Evolutionary conservation across 2,329 filamentous ascomycete species (phyloP).

Genomic region (Domatiomyces catenatus): DNA sequence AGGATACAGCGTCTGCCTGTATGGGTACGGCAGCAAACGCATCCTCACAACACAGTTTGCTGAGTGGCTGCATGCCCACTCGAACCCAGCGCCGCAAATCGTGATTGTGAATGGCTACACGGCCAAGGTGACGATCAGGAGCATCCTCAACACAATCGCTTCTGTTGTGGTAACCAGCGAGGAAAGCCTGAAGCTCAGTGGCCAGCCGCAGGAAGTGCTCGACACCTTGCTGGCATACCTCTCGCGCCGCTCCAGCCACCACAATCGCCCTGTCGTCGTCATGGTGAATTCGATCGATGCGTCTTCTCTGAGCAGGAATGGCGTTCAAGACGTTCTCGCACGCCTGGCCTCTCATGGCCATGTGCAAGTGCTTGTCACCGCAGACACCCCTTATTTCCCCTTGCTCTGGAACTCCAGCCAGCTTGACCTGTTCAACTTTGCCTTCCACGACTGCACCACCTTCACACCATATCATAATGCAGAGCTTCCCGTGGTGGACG

Average conservation of each 20-base stretch:
- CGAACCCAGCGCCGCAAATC: conserved; percentile 36
- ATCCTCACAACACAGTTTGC: conserved; percentile 61
- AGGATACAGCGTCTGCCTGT: conserved; percentile 77
- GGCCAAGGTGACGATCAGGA: conserved; percentile 29
- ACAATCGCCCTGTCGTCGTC: conserved; percentile 41
- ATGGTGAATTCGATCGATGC: conserved; percentile 82
- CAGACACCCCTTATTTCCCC: conserved; percentile 75
- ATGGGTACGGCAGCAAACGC: conserved; percentile 84
- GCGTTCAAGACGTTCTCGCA: conserved; percentile 57
- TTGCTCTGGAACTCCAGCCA: conserved; percentile 79
- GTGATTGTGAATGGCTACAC: conserved; percentile 76
- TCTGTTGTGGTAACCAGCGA: conserved; percentile 37
- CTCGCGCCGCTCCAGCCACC: conserved; percentile 24
- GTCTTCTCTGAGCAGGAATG: conserved; percentile 53
- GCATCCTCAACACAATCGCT: conserved; percentile 44
- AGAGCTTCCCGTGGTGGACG: conserved; percentile 74
- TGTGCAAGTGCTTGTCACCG: conserved; percentile 61
- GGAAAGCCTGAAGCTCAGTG: conserved; percentile 36
- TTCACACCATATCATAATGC: conserved; percentile 60
- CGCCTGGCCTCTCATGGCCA: conserved; percentile 58
- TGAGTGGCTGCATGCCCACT: conserved; percentile 44
- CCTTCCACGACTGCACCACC: conserved; percentile 90
- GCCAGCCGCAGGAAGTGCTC: conserved; percentile 54
- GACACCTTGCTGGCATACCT: conserved; percentile 51
- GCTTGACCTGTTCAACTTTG: conserved; percentile 68